A percentile compares a stretch with the other conserved stretches of the same genome.
phyloP scores from a whole-genome alignment of 2,329 filamentous ascomycete genomes.

The Stachybotrys echinatus region DNA sequence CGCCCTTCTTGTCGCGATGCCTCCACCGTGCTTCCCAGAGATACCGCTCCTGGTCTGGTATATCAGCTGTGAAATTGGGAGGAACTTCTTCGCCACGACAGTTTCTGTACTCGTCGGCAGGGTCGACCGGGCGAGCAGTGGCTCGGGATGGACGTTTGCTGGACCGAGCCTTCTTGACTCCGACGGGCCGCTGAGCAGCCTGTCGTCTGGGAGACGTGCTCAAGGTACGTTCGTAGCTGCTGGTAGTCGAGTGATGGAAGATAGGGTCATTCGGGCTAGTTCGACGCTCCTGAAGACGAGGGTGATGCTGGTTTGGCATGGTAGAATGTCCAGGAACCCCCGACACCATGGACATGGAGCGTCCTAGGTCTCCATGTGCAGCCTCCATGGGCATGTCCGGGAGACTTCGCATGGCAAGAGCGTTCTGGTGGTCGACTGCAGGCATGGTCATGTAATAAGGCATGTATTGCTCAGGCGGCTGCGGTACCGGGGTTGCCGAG shows the following conservation, averaged over 20 bases:
- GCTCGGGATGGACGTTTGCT: constrained; percentile 8
- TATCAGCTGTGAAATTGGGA: constrained; percentile 35
- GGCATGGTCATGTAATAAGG: constrained; percentile 25
- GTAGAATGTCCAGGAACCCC: not conserved
- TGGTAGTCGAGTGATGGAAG: constrained; percentile 1
- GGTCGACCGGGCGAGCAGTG: constrained; percentile 8
- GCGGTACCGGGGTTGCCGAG: no score
- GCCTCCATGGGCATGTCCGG: constrained; percentile 15
- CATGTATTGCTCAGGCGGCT: constrained; percentile 29
- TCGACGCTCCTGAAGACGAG: constrained; percentile 13
- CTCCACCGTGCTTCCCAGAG: constrained; percentile 45
- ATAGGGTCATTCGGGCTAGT: constrained; percentile 14
- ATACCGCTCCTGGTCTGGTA: constrained; percentile 41
- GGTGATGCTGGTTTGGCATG: not conserved
- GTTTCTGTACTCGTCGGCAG: constrained; percentile 26
- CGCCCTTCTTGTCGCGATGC: constrained; percentile 42
- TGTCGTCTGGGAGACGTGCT: constrained; percentile 21
- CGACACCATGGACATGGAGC: constrained; percentile 2
- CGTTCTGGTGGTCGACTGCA: constrained; percentile 18
- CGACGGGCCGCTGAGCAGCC: constrained; percentile 11
- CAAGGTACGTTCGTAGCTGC: constrained; percentile 9
- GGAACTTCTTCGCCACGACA: constrained; percentile 26
- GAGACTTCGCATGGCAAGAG: constrained; percentile 16
- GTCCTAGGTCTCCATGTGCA: constrained; percentile 17
- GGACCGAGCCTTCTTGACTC: constrained; percentile 19